These are phyloP conservation scores for Verticillium dahliae DNA, from an alignment of 2,329 filamentous ascomycete genomes.

Conservation along the genomic window DNA sequence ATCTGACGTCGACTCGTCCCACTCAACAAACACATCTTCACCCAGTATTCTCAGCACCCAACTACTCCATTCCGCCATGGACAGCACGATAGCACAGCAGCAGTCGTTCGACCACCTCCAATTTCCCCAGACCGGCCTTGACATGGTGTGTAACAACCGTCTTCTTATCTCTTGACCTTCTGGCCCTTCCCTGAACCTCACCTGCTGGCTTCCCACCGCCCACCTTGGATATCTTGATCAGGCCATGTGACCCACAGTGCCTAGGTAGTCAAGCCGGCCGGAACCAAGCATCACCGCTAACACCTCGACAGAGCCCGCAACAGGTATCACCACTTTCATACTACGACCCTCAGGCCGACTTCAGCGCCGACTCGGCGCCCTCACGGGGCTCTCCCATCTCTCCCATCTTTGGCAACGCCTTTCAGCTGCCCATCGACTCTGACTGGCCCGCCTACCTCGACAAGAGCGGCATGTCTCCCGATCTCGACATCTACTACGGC, in stretches of 20 bases:
- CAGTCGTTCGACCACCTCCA: background rate
- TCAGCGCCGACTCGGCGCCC: constrained; percentile 26
- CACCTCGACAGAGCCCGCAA: constrained; percentile 6
- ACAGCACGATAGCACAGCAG: background rate
- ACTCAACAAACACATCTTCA: background rate
- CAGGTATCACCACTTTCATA: constrained; percentile 12
- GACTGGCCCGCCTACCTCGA: constrained; percentile 22
- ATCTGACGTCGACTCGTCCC: background rate
- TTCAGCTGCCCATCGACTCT: constrained; percentile 14
- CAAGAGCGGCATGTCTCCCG: constrained; percentile 18
- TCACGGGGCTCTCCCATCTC: constrained; percentile 23
- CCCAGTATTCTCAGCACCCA: background rate
- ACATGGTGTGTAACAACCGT: background rate
- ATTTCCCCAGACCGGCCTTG: background rate
- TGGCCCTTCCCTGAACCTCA: background rate
- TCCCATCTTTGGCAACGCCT: constrained; percentile 22
- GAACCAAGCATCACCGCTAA: constrained; percentile 1
- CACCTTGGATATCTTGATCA: background rate
- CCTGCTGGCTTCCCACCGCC: background rate
- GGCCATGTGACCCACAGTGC: too few relatives aligned
- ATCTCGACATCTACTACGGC: constrained; percentile 21
- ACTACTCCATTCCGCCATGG: background rate
- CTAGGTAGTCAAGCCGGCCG: too few relatives aligned
- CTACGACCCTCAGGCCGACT: constrained; percentile 19
- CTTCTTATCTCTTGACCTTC: background rate